Evolutionary conservation across 2,329 filamentous ascomycete genomes (phyloP).

Genomic region (Capronia coronata): DNA sequence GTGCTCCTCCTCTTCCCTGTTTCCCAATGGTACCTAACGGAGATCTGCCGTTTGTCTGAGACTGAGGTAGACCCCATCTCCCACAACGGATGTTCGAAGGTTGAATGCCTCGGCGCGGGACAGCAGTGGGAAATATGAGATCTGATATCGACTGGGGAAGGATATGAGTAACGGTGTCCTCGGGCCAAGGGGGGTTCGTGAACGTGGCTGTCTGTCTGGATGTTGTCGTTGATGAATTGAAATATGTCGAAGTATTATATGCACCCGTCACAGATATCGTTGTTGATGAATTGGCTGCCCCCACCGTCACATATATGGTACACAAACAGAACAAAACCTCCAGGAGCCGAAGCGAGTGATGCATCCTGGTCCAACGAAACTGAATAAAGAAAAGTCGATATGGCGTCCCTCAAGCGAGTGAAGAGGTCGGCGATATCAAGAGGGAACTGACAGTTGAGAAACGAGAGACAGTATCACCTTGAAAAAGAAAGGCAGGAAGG

Average conservation of each 20-base stretch:
- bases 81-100: conserved; percentile 7
- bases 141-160: conserved; percentile 9
- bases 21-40: conserved; percentile 1
- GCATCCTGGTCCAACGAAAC: conserved; percentile 1
- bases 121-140: conserved; percentile 6
- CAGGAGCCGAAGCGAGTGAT: conserved; percentile 7
- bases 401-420: conserved; percentile 6
- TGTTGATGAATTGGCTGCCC: not conserved
- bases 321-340: conserved; percentile 10
- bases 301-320: not conserved
- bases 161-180: conserved; percentile 1
- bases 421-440: conserved; percentile 5
- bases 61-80: conserved; percentile 9
- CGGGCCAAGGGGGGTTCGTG: not conserved
- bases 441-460: conserved; percentile 51
- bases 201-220: not conserved
- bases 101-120: conserved; percentile 2
- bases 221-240: not conserved
- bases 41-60: conserved; percentile 7
- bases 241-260: not conserved
- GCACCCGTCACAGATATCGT: not conserved
- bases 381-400: not conserved
- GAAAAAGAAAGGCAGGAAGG: conserved; percentile 39
- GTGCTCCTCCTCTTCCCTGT: conserved; percentile 5
- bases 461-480: conserved; percentile 57